Base-by-base conservation (phyloP, 2,329 filamentous ascomycete genomes). In the Monilinia laxa region DNA sequence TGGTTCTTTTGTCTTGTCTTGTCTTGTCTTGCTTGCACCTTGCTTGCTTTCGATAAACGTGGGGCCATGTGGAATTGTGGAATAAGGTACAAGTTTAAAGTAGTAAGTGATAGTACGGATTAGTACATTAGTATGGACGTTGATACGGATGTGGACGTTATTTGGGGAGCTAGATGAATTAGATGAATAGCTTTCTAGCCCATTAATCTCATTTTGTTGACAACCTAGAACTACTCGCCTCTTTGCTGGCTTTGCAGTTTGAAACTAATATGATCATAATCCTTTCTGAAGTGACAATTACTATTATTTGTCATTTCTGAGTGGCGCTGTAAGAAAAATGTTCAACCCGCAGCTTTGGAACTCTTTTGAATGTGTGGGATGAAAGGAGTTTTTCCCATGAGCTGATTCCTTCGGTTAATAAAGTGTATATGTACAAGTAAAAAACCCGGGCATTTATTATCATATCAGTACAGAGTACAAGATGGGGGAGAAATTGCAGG, bases 31-130 rank as follows among this genome's bases (percentile, higher is more conserved):
- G 56, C 56, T 59, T 58, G 56, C 56, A 47, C 31, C 31, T 7
- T 35, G 40, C 56, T 47, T 58, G 56, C 56, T 47, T 47, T 59
- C 31, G 40, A 31, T 59, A 59, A 59, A 59, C 56, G 56, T 47
- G 56, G 56, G 56, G 56, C 56, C 40, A 59, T 59, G 40, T 42
- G 18, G 42, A 35, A 59, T 47, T 47, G 56, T 47, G 40, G 56
- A 14, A 59, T 31, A n/a, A 59, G 56, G 56, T 59, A 59, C 56
- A 47, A 47, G 25, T 59, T 58, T 11, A 56, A 25, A 23, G 53
- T 56, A 47, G 18, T 47, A 47, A 47, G 40, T 59, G 23, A 40
- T 38, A 25, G 11, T 16, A 28, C 11, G 40, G 45, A 16, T 11
- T 25, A 35, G 31, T 35, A 1, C 7, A 9, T 25, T 42, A 18